Conservation (phyloP, 495 filamentous ascomycete species). For the Xylaria bambusicola region DNA sequence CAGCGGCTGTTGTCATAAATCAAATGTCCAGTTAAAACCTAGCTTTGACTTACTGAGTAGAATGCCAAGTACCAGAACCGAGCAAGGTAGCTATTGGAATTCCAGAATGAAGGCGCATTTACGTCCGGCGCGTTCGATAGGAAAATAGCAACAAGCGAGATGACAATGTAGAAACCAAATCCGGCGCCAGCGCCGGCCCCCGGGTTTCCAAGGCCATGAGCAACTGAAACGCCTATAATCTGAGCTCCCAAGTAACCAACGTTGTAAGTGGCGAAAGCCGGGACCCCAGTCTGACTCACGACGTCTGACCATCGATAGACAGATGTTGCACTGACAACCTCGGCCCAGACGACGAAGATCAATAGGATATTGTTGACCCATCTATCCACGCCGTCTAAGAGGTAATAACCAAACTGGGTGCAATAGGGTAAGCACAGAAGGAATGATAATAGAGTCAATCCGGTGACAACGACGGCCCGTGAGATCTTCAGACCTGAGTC, state of each 20-base stretch:
- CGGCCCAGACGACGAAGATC: conserved; percentile 20
- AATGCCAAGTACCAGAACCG: conserved; percentile 18
- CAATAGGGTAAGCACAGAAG: conserved; percentile 17
- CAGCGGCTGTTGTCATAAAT: neutral
- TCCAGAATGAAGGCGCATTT: conserved; percentile 37
- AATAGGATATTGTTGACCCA: conserved; percentile 18
- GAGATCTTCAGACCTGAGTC: conserved; percentile 11
- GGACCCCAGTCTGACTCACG: conserved; percentile 32
- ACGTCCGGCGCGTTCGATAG: conserved; percentile 28
- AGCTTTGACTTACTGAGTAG: conserved; percentile 15
- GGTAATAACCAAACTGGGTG: conserved; percentile 21
- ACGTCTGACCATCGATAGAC: conserved; percentile 31
- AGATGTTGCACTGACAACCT: conserved; percentile 8
- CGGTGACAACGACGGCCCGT: conserved; percentile 16
- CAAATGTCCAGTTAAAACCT: neutral
- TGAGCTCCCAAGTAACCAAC: conserved; percentile 40
- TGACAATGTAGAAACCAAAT: conserved; percentile 16
- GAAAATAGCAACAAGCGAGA: conserved; percentile 11
- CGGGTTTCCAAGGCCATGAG: conserved; percentile 30
- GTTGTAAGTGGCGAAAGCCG: conserved; percentile 37
- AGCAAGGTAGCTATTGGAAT: conserved; percentile 23
- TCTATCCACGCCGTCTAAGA: conserved; percentile 17
- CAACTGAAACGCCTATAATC: conserved; percentile 36
- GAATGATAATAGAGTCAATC: conserved; percentile 16
- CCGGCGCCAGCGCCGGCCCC: conserved; percentile 37